A percentile compares a stretch with the other conserved stretches of the same genome.
These are phyloP conservation scores for Termitomyces bulborhizus DNA, from an alignment of 768 basidiomycete species.

Conservation along the genomic window DNA sequence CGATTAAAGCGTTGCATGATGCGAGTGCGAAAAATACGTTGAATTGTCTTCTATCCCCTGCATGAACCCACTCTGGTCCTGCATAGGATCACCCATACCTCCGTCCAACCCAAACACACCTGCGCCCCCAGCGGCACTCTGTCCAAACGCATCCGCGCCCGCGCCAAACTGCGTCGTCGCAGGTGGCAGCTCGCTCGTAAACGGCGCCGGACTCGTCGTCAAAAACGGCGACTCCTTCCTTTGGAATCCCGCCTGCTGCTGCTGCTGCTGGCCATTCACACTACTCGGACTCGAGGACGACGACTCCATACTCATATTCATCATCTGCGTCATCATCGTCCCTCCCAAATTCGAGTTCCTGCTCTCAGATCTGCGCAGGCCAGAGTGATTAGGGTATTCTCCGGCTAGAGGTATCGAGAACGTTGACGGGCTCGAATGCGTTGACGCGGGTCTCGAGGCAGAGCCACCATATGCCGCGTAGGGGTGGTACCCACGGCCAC, in stretches of 20 bases:
- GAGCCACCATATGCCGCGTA: constrained; percentile 38
- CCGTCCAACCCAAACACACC: constrained; percentile 10
- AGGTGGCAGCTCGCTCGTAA: constrained; percentile 29
- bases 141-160: constrained; percentile 14
- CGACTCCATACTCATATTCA: constrained; percentile 25
- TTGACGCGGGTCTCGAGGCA: constrained; percentile 31
- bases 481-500: constrained; percentile 48
- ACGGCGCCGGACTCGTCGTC: constrained; percentile 31
- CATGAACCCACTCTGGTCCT: constrained; percentile 13
- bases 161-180: constrained; percentile 7
- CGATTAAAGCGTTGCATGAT: constrained; percentile 13
- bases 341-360: constrained; percentile 33
- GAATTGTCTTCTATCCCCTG: constrained; percentile 12
- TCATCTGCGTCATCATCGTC: constrained; percentile 37
- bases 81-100: neutral
- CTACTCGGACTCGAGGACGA: neutral
- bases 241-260: constrained; percentile 19
- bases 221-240: constrained; percentile 36
- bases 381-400: constrained; percentile 21
- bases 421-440: constrained; percentile 40
- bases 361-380: constrained; percentile 29
- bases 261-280: neutral
- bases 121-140: neutral
- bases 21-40: constrained; percentile 11
- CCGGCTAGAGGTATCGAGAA: constrained; percentile 31